Conservation (phyloP, 352 stramenopile genomes). For the Phytophthora ohioensis region DNA sequence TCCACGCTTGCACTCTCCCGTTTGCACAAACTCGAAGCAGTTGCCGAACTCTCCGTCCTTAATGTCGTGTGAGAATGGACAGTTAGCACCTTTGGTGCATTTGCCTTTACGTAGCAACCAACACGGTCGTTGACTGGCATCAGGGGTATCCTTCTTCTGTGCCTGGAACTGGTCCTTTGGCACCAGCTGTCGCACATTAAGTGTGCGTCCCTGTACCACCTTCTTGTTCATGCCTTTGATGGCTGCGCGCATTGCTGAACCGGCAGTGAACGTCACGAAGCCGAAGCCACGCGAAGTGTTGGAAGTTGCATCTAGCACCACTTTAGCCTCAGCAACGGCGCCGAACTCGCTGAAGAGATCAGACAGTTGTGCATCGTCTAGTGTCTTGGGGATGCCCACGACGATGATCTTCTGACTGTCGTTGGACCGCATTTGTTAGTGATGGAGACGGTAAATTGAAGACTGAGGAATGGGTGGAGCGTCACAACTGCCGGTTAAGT, state of each 20-base stretch:
- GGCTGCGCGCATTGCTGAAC: conserved; percentile 72
- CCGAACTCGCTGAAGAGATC: conserved; percentile 84
- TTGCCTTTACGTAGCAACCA: conserved; percentile 85
- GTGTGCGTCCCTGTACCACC: conserved; percentile 68
- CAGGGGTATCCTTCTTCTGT: conserved; percentile 49
- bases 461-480: neutral
- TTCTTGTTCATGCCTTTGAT: conserved; percentile 86
- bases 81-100: conserved; percentile 74
- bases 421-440: conserved; percentile 63
- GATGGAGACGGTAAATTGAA: conserved; percentile 2
- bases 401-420: conserved; percentile 90
- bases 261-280: conserved; percentile 84
- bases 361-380: conserved; percentile 71
- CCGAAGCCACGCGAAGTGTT: conserved; percentile 80
- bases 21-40: conserved; percentile 86
- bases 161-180: conserved; percentile 76
- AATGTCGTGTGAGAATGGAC: conserved; percentile 79
- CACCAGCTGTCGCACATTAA: conserved; percentile 79
- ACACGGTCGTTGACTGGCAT: conserved; percentile 60
- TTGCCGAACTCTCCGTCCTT: conserved; percentile 79
- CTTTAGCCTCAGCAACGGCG: conserved; percentile 74
- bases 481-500: conserved; percentile 6
- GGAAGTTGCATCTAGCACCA: conserved; percentile 68
- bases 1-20: conserved; percentile 70
- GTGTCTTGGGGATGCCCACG: conserved; percentile 76